phyloP scores from a whole-genome alignment of 2,329 filamentous ascomycete species.

The Fusarium oligoseptatum region DNA sequence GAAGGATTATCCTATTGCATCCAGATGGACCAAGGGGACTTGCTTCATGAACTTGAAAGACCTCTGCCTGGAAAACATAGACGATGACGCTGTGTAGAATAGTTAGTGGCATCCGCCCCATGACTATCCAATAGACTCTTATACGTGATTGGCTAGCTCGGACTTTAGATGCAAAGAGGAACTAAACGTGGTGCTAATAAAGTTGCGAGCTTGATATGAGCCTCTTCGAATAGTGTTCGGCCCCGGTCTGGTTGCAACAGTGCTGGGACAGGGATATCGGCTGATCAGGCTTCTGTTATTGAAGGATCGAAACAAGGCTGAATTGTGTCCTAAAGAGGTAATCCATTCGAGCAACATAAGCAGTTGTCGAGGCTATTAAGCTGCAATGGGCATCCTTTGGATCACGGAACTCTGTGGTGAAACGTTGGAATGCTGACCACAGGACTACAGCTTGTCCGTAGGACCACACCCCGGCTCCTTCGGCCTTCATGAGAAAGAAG shows the following conservation, averaged over 20 bases:
- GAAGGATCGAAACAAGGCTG: not conserved
- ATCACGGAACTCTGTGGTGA: not conserved
- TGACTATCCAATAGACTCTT: not conserved
- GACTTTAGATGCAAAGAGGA: not conserved
- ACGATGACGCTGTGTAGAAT: too few relatives aligned
- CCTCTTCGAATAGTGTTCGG: not conserved
- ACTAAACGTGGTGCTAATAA: not conserved
- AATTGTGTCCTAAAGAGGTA: not conserved
- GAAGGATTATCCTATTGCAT: too few relatives aligned
- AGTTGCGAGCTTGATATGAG: not conserved
- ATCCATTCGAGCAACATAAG: not conserved
- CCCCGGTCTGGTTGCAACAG: not conserved
- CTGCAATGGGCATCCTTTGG: not conserved
- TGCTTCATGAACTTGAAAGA: too few relatives aligned
- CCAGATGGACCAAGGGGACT: too few relatives aligned
- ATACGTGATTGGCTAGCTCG: not conserved
- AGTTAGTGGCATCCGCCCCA: not conserved
- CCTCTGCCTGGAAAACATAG: too few relatives aligned
- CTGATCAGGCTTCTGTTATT: not conserved
- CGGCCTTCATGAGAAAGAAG: not conserved
- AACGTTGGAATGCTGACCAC: not conserved
- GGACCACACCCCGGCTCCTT: not conserved
- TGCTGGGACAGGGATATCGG: not conserved
- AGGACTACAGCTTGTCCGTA: not conserved
- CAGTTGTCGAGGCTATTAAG: not conserved